A percentile compares a stretch with the other conserved stretches of the same genome.
Evolutionary conservation across 805 yeast species (phyloP).

Genomic region (Suhomyces sp.): DNA sequence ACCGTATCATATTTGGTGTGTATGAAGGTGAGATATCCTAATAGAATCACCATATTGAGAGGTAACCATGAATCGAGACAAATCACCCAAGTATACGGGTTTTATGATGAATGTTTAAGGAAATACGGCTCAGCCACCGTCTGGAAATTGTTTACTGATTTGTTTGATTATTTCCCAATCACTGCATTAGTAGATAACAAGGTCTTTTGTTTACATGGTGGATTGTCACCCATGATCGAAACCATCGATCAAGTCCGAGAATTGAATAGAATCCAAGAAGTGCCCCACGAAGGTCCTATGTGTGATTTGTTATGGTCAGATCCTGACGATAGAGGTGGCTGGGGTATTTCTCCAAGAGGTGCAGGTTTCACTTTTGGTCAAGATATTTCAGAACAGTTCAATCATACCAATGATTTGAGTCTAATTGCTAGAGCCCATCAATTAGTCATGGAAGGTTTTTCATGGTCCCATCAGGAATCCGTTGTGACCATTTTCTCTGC

Average conservation of each 20-base stretch:
- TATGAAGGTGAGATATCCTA: constrained; percentile 89
- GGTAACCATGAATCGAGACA: constrained; percentile 96
- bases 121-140: constrained; percentile 91
- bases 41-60: constrained; percentile 85
- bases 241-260: constrained; percentile 90
- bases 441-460: constrained; percentile 95
- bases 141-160: constrained; percentile 89
- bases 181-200: constrained; percentile 90
- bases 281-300: constrained; percentile 98
- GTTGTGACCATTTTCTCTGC: constrained; percentile 95
- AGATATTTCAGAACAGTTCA: constrained; percentile 90
- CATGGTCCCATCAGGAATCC: constrained; percentile 91
- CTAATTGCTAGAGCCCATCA: constrained; percentile 95
- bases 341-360: constrained; percentile 98
- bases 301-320: constrained; percentile 96
- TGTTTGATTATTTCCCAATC: constrained; percentile 89
- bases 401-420: constrained; percentile 81
- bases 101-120: constrained; percentile 91
- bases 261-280: constrained; percentile 89
- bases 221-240: constrained; percentile 91
- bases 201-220: constrained; percentile 92
- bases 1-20: constrained; percentile 86
- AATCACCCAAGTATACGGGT: constrained; percentile 94
- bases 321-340: constrained; percentile 96
- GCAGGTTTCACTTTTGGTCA: constrained; percentile 98